Evolutionary conservation across 1,139 yeast genomes (phyloP), one percentile per base, ranked within the genome.

Genomic region (Geotrichum klebahnii): DNA sequence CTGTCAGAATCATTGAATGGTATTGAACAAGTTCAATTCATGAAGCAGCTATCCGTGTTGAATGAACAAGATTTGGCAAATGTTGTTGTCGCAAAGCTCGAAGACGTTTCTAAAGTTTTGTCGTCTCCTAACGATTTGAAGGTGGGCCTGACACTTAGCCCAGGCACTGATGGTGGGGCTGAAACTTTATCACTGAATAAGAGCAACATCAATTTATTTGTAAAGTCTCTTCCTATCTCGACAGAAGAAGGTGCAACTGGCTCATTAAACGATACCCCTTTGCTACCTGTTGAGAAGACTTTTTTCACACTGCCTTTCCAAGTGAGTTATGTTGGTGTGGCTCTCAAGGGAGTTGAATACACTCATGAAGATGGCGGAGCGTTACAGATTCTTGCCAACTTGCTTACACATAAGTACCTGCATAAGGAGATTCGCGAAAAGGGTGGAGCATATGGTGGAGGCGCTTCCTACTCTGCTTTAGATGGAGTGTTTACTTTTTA

Each of bases 381-480:
- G 1, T 74, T 92, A 45, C 96, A 88, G 65, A 80, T 92, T 0
- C 73, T 92, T 48, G 77, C 97, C 1, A 94, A 85, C 60, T 67
- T 92, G 51, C 69, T 90, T 58, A 82, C 96, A 0, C 90, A 84
- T 68, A 85, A 86, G 63, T 80, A 86, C 59, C 73, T 94, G 45
- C 98, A 92, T 66, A 80, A 88, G 10, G 96, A 89, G 55, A 82
- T 92, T 39, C 79, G 98, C 59, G 98, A 92, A 66, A 81, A 92
- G 61, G 96, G 96, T 55, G 98, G 98, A 50, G 98, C 98, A 0
- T 92, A 92, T 63, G 98, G 98, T 6, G 97, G 96, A 10, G 98
- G 98, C 2, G 84, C 95, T 14, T 73, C 78, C 16, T 90, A 82
- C 64, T 87, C 84, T 62, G 90, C 94, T 0, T 66, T 88, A 26